Percentiles rank a stretch among this genome's conserved stretches.
Evolutionary conservation across 225 moss, liverwort and hornwort species (phyloP).

Genomic region (Bryoerythrophyllum caledonicum): DNA sequence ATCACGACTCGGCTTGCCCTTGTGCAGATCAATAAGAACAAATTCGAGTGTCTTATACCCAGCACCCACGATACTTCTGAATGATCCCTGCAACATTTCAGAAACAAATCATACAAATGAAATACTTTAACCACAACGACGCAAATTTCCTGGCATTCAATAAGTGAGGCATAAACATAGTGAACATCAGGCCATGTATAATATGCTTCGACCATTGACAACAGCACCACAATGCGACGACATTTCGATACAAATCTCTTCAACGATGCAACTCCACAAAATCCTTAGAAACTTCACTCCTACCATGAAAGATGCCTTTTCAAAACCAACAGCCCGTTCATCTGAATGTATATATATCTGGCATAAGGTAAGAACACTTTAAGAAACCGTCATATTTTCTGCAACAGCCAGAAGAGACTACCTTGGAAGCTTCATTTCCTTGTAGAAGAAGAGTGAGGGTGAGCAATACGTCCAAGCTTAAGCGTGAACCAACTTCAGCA

Average conservation of each 20-base stretch:
- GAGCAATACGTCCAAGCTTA: slow-evolving; percentile 72
- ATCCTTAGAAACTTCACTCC: neutral
- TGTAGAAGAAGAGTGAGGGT: slow-evolving; percentile 71
- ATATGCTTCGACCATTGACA: neutral
- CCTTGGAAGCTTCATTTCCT: slow-evolving; percentile 84
- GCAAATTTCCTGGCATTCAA: neutral
- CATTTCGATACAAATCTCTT: neutral
- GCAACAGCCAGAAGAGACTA: slow-evolving; percentile 31
- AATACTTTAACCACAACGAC: neutral
- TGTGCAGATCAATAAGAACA: slow-evolving; percentile 66
- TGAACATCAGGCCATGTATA: neutral
- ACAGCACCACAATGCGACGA: slow-evolving; percentile 3
- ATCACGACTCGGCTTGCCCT: slow-evolving; percentile 64
- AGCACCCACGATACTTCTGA: slow-evolving; percentile 65
- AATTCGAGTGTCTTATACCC: slow-evolving; percentile 74
- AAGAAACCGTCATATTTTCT: slow-evolving; percentile 10
- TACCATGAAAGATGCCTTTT: neutral
- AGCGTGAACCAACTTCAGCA: slow-evolving; percentile 65
- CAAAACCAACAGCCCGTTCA: neutral
- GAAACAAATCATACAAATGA: slow-evolving; percentile 13
- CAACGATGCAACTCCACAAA: slow-evolving; percentile 6
- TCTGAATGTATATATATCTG: neutral
- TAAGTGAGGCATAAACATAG: neutral
- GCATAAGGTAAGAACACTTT: neutral
- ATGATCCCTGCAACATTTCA: slow-evolving; percentile 53